Evolutionary conservation across 768 basidiomycete species (phyloP).

Genomic region (Antrodiella citrinella): DNA sequence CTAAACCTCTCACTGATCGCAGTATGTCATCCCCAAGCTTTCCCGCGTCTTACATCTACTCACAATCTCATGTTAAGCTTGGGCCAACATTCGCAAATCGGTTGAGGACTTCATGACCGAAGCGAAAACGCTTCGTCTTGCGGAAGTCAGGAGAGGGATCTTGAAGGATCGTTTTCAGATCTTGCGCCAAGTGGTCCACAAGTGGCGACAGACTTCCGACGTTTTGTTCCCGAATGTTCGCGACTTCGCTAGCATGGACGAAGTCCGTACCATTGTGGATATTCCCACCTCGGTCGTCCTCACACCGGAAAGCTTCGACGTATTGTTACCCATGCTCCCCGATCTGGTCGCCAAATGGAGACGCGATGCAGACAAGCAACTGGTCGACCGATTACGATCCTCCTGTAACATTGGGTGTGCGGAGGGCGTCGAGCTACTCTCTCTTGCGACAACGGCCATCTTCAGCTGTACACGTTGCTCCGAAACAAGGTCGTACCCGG

Average conservation of each 20-base stretch:
- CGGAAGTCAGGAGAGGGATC: not conserved
- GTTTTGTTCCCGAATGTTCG: not conserved
- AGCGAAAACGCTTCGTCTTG: not conserved
- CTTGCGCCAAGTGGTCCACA: not conserved
- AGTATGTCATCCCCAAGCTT: not conserved
- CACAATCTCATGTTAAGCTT: not conserved
- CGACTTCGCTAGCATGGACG: not conserved
- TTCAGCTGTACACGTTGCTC: not conserved
- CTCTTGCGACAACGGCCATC: not conserved
- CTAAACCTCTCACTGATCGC: not conserved
- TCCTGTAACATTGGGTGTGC: not conserved
- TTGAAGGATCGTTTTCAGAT: not conserved
- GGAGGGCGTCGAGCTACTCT: not conserved
- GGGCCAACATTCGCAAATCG: not conserved
- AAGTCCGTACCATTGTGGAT: not conserved
- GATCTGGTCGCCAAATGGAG: not conserved
- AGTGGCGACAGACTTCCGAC: not conserved
- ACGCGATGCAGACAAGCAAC: not conserved
- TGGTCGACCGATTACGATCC: not conserved
- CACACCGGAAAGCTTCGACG: not conserved
- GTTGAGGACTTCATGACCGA: not conserved
- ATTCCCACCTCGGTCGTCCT: not conserved
- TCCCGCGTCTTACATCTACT: not conserved
- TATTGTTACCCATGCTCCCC: not conserved
- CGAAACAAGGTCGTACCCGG: not conserved